Percentiles rank a stretch among this genome's conserved stretches.
Conservation (phyloP, 2,329 filamentous ascomycete genomes). For the Microdochium nivale region DNA sequence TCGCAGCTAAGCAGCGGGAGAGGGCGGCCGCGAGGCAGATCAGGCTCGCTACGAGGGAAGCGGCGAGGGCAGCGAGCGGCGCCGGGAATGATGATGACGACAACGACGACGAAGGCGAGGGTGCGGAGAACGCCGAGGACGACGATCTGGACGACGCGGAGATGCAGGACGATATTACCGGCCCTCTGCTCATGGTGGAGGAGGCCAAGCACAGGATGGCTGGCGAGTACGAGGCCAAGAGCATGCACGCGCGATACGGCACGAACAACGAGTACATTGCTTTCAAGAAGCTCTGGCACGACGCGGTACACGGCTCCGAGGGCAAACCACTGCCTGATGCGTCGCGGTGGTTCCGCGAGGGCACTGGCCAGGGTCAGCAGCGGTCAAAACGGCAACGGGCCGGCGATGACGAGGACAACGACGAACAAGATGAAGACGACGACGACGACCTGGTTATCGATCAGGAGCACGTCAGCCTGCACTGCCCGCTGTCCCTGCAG, state of each 20-base stretch:
- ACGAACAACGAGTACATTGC: slow-evolving; percentile 48
- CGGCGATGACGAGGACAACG: slow-evolving; percentile 34
- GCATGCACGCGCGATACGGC: slow-evolving; percentile 39
- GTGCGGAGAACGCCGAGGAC: slow-evolving; percentile 15
- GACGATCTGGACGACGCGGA: slow-evolving; percentile 12
- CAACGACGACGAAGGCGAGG: slow-evolving; percentile 15
- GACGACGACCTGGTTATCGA: slow-evolving; percentile 64
- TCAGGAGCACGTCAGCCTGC: slow-evolving; percentile 54
- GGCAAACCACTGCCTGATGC: slow-evolving; percentile 43
- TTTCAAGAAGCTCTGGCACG: slow-evolving; percentile 52
- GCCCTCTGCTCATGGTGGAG: slow-evolving; percentile 24
- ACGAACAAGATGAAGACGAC: slow-evolving; percentile 8
- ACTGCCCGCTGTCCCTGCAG: slow-evolving; percentile 60
- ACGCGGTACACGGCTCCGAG: slow-evolving; percentile 38
- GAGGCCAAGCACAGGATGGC: slow-evolving; percentile 26
- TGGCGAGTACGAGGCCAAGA: slow-evolving; percentile 32
- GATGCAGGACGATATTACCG: slow-evolving; percentile 16
- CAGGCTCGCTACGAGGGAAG: not conserved
- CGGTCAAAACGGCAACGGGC: not conserved
- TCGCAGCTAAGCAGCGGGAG: slow-evolving; percentile 3
- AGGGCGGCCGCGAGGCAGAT: not conserved
- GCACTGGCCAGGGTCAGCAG: slow-evolving; percentile 19
- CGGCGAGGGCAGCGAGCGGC: slow-evolving; percentile 3
- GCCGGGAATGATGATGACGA: slow-evolving; percentile 6
- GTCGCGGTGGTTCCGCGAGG: slow-evolving; percentile 42